These are phyloP conservation scores for Licmophora abbreviata DNA, from an alignment of 108 stramenopile species.

Conservation along the genomic window DNA sequence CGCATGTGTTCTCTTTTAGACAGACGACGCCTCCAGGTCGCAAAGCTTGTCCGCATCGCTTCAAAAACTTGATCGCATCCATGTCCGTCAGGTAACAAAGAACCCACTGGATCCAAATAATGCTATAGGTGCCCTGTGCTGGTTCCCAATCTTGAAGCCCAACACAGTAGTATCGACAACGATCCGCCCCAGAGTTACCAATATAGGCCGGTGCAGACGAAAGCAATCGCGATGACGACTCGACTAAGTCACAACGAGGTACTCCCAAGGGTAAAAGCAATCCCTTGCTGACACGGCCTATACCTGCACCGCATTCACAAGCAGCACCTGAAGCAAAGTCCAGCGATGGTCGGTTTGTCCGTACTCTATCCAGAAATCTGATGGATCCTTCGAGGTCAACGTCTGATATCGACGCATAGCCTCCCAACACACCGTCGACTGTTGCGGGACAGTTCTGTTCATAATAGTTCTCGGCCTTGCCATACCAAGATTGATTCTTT, in stretches of 20 bases:
- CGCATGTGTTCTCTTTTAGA: conserved; percentile 88
- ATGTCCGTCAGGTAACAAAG: conserved; percentile 84
- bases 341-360: conserved; percentile 10
- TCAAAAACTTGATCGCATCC: conserved; percentile 74
- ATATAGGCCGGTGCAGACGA: conserved; percentile 80
- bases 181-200: conserved; percentile 31
- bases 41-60: conserved; percentile 51
- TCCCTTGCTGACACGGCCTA: conserved; percentile 87
- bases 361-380: conserved; percentile 40
- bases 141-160: conserved; percentile 88
- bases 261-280: conserved; percentile 68
- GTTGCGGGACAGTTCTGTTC: conserved; percentile 80
- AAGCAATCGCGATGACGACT: conserved; percentile 83
- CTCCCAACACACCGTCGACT: conserved; percentile 86
- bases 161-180: conserved; percentile 68
- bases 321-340: conserved; percentile 17
- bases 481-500: no score
- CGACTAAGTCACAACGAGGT: conserved; percentile 72
- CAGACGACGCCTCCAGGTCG: conserved; percentile 59
- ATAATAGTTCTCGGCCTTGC: conserved; percentile 72
- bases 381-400: conserved; percentile 73
- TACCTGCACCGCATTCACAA: conserved; percentile 80
- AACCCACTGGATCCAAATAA: conserved; percentile 94
- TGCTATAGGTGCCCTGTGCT: conserved; percentile 36
- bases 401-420: conserved; percentile 71